Evolutionary conservation across 2,329 filamentous ascomycete genomes (phyloP).

Genomic region (Stagonosporopsis vannaccii): DNA sequence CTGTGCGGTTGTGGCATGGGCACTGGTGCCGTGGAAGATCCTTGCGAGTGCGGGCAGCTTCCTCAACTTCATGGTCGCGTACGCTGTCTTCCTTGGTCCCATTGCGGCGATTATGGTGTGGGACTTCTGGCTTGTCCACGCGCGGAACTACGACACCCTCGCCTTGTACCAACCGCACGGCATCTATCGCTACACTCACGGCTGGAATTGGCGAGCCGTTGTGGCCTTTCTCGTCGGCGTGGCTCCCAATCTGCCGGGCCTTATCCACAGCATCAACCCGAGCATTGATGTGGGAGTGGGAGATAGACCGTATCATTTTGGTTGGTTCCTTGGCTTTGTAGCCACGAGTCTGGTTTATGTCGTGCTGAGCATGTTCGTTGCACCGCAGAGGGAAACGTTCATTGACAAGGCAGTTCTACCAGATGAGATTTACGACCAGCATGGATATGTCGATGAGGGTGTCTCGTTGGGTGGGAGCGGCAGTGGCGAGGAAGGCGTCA

Average conservation of each 20-base stretch:
- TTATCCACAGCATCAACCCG: conserved; percentile 55
- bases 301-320: conserved; percentile 66
- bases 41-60: conserved; percentile 52
- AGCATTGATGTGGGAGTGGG: conserved; percentile 56
- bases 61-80: conserved; percentile 69
- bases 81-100: conserved; percentile 70
- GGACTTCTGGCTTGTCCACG: conserved; percentile 67
- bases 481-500: conserved; percentile 28
- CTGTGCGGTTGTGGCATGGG: conserved; percentile 54
- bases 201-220: conserved; percentile 67
- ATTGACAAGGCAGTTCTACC: conserved; percentile 52
- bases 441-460: conserved; percentile 39
- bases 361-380: conserved; percentile 55
- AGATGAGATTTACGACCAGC: conserved; percentile 49
- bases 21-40: conserved; percentile 57
- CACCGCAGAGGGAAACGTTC: conserved; percentile 59
- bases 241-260: conserved; percentile 64
- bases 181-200: conserved; percentile 60
- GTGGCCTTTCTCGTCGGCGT: conserved; percentile 65
- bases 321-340: conserved; percentile 71
- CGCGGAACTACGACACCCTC: conserved; percentile 57
- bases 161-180: conserved; percentile 60
- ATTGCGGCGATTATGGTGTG: conserved; percentile 67
- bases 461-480: conserved; percentile 34
- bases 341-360: conserved; percentile 65